These are phyloP conservation scores for Penicillium griseofulvum DNA, from an alignment of 2,329 filamentous ascomycete species.

Conservation along the genomic window DNA sequence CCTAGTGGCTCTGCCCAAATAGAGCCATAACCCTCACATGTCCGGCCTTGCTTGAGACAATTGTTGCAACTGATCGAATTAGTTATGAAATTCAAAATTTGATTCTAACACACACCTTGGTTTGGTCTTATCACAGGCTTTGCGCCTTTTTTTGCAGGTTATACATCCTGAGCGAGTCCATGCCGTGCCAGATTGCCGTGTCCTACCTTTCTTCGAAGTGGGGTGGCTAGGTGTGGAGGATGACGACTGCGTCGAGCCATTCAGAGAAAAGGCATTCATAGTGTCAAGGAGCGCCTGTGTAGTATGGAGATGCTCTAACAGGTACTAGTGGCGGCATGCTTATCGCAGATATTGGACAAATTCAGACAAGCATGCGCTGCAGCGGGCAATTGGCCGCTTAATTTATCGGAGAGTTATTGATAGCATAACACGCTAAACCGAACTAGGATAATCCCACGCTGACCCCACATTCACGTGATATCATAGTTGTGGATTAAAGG, in stretches of 20 bases:
- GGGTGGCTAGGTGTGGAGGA: constrained; percentile 3
- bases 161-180: constrained; percentile 42
- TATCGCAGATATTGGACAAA: constrained; percentile 4
- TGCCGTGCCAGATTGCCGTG: constrained; percentile 27
- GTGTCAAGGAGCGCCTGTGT: constrained; percentile 2
- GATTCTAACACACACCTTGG: constrained; percentile 27
- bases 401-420: constrained; percentile 20
- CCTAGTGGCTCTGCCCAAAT: constrained; percentile 37
- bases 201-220: constrained; percentile 22
- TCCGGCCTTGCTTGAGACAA: constrained; percentile 34
- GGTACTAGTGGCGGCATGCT: constrained; percentile 7
- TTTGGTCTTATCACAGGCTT: constrained; percentile 40
- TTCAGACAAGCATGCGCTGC: constrained; percentile 5
- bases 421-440: constrained; percentile 21
- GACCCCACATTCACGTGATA: constrained; percentile 18
- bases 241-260: constrained; percentile 5
- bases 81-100: background rate
- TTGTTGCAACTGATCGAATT: constrained; percentile 21
- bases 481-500: background rate
- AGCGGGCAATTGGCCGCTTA: background rate
- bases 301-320: background rate
- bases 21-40: constrained; percentile 40
- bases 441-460: constrained; percentile 19
- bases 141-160: constrained; percentile 41
- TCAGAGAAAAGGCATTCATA: constrained; percentile 12